A percentile compares a stretch with the other conserved stretches of the same genome.
Evolutionary conservation across 768 basidiomycete genomes (phyloP).

Genomic region (Tulasnella sp.): DNA sequence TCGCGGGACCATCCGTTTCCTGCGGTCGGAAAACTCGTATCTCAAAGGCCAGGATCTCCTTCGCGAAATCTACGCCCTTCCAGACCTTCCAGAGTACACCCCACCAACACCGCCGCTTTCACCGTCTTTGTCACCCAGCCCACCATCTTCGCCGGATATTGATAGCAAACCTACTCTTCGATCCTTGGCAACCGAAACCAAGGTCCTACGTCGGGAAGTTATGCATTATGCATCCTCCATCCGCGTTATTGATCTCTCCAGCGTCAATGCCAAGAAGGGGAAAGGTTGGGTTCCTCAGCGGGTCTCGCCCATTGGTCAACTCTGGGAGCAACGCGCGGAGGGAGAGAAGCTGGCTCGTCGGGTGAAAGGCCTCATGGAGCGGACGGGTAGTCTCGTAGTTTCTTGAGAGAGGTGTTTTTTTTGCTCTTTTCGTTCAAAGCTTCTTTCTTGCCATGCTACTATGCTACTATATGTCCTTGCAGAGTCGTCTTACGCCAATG

Average conservation of each 20-base stretch:
- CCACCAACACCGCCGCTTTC: slow-evolving; percentile 61
- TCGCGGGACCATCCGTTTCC: slow-evolving; percentile 84
- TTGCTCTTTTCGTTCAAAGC: no score
- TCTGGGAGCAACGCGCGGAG: slow-evolving; percentile 70
- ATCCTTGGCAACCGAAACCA: slow-evolving; percentile 75
- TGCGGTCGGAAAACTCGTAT: slow-evolving; percentile 90
- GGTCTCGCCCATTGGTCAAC: slow-evolving; percentile 74
- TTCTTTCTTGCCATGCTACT: no score
- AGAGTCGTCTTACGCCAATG: not conserved
- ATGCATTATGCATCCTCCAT: slow-evolving; percentile 79
- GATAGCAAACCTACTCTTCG: slow-evolving; percentile 48
- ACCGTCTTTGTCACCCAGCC: slow-evolving; percentile 33
- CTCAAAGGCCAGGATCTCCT: slow-evolving; percentile 91
- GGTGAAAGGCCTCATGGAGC: slow-evolving; percentile 53
- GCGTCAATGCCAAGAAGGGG: slow-evolving; percentile 31
- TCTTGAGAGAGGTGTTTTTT: not conserved
- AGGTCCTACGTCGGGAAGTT: slow-evolving; percentile 82
- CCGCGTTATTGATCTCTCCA: slow-evolving; percentile 78
- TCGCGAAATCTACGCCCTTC: slow-evolving; percentile 70
- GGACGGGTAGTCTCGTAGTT: not conserved
- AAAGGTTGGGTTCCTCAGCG: slow-evolving; percentile 75
- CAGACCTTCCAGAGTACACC: slow-evolving; percentile 49
- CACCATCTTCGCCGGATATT: slow-evolving; percentile 25
- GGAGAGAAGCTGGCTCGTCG: slow-evolving; percentile 65
- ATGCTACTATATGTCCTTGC: not conserved